These are phyloP conservation scores for Sanchytrium tribonematis DNA, from an alignment of 371 early-diverging fungal species.

Conservation along the genomic window DNA sequence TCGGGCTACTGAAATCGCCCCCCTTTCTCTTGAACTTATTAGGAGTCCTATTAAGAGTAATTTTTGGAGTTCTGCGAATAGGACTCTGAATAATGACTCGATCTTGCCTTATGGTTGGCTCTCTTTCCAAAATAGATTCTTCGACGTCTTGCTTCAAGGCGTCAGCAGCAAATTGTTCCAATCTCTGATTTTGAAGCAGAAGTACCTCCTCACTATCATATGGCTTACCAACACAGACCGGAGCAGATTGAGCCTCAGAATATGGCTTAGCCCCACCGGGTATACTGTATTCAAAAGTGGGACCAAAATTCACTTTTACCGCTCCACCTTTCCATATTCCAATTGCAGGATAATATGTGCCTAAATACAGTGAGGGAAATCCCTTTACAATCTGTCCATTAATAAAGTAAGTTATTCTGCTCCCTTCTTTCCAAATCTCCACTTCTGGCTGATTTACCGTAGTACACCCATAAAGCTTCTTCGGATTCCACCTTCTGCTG, in stretches of 20 bases:
- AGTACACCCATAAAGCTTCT: neutral
- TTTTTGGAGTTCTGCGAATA: too few relatives aligned
- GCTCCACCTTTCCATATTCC: conserved; percentile 26
- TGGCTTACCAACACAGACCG: neutral
- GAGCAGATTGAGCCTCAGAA: neutral
- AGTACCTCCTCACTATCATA: neutral
- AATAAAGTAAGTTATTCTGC: conserved; percentile 25
- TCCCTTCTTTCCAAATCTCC: conserved; percentile 5
- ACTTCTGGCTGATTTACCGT: conserved; percentile 4
- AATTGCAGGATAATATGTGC: conserved; percentile 38
- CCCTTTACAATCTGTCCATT: conserved; percentile 28
- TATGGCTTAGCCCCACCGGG: conserved; percentile 8
- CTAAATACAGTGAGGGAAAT: conserved; percentile 7
- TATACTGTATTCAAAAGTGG: conserved; percentile 21
- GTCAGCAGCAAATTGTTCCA: too few relatives aligned
- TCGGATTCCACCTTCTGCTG: conserved; percentile 4
- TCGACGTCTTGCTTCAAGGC: too few relatives aligned
- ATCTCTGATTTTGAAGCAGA: too few relatives aligned
- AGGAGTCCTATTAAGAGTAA: too few relatives aligned
- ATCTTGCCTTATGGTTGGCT: too few relatives aligned
- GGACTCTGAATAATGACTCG: too few relatives aligned
- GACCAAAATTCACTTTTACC: conserved; percentile 30
- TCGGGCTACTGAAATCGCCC: too few relatives aligned
- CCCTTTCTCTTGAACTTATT: too few relatives aligned
- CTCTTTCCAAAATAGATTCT: too few relatives aligned